Conservation (phyloP, 495 filamentous ascomycete genomes). For the Penicillium fimorum region DNA sequence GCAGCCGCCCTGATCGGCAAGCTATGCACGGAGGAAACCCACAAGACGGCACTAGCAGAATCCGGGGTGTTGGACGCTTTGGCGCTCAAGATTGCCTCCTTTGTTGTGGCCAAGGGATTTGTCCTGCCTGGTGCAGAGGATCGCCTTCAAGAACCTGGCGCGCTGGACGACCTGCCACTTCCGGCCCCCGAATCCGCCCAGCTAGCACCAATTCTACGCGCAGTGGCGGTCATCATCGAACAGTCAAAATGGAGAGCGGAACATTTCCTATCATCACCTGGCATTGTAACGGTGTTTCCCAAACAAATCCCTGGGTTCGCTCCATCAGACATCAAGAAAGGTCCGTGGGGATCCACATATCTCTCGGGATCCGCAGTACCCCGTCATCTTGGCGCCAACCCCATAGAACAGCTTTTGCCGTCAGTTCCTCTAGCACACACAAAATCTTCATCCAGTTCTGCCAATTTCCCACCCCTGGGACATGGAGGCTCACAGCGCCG, state of each 20-base stretch:
- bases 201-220: conserved; percentile 72
- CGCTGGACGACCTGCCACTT: conserved; percentile 37
- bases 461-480: conserved; percentile 60
- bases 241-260: conserved; percentile 75
- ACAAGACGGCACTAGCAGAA: conserved; percentile 67
- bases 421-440: conserved; percentile 36
- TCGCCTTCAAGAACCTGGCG: conserved; percentile 33
- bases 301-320: conserved; percentile 44
- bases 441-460: conserved; percentile 31
- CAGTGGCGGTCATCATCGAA: conserved; percentile 73
- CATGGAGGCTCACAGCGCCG: conserved; percentile 44
- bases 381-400: conserved; percentile 44
- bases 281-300: conserved; percentile 71
- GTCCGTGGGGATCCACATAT: conserved; percentile 48
- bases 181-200: conserved; percentile 59
- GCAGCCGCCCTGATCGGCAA: conserved; percentile 67
- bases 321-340: conserved; percentile 44
- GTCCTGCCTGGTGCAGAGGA: conserved; percentile 54
- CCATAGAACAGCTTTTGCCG: conserved; percentile 62
- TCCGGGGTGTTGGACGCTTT: conserved; percentile 76
- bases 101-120: conserved; percentile 65
- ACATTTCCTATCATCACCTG: conserved; percentile 74
- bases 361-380: conserved; percentile 45
- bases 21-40: conserved; percentile 63
- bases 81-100: conserved; percentile 71